A percentile compares a stretch with the other conserved stretches of the same genome.
Evolutionary conservation across 2,329 filamentous ascomycete genomes (phyloP).

Genomic region (Colletotrichum phormii): DNA sequence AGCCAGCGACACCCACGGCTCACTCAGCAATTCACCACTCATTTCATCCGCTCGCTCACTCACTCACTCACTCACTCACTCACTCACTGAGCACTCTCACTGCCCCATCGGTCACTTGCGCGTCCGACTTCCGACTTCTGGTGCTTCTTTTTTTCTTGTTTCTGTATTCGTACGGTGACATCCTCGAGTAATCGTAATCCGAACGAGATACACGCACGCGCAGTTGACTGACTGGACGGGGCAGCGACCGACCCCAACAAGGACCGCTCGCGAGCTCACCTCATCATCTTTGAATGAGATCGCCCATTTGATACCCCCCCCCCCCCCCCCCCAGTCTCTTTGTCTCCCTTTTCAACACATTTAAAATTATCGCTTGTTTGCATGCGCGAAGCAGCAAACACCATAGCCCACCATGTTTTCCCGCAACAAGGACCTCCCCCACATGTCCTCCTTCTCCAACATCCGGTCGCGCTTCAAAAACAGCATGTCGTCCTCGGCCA

Average conservation of each 20-base stretch:
- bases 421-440: slow-evolving; percentile 19
- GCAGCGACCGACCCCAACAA: background rate
- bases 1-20: background rate
- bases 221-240: background rate
- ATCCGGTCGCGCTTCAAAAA: slow-evolving; percentile 30
- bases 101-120: background rate
- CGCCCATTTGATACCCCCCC: background rate
- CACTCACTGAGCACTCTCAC: too few species aligned
- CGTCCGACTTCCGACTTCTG: background rate
- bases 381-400: background rate
- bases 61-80: background rate
- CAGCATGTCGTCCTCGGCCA: slow-evolving; percentile 38
- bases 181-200: background rate
- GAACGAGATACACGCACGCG: background rate
- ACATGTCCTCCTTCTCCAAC: slow-evolving; percentile 12
- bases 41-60: background rate
- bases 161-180: background rate
- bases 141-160: background rate
- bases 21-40: background rate
- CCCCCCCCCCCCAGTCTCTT: background rate
- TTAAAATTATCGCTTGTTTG: background rate
- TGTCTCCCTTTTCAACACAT: background rate
- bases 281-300: slow-evolving; percentile 1
- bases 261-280: background rate
- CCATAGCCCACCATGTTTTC: slow-evolving; percentile 23